These are phyloP conservation scores for Russula griseocarnosa DNA, from an alignment of 768 basidiomycete species.

Conservation along the genomic window DNA sequence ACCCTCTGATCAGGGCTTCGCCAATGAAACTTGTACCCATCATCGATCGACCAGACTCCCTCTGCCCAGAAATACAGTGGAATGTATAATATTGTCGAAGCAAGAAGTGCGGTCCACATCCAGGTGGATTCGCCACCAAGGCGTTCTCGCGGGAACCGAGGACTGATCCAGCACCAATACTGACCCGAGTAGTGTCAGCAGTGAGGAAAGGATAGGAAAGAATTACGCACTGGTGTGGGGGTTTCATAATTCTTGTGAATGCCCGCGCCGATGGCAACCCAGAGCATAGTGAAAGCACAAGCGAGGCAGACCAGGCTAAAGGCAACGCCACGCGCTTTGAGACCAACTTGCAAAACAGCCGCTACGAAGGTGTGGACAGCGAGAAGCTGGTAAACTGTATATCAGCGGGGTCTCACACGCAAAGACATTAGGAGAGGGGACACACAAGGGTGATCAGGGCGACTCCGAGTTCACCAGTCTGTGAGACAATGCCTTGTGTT, in stretches of 20 bases:
- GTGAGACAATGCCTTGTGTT: constrained; percentile 40
- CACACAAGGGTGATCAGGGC: constrained; percentile 42
- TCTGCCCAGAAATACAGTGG: too few species aligned
- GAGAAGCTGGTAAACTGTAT: constrained; percentile 30
- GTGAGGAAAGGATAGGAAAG: neutral
- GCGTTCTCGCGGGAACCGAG: neutral
- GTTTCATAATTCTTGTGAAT: constrained; percentile 30
- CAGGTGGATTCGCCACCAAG: neutral
- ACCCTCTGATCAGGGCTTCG: too few species aligned
- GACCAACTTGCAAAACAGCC: constrained; percentile 38
- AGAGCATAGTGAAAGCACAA: constrained; percentile 32
- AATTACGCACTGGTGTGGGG: constrained; percentile 37
- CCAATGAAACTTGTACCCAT: too few species aligned
- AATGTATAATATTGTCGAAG: too few species aligned
- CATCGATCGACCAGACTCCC: too few species aligned
- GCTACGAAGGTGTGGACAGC: constrained; percentile 41
- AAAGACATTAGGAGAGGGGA: neutral
- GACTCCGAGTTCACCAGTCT: constrained; percentile 42
- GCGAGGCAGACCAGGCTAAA: constrained; percentile 11
- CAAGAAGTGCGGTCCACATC: too few species aligned
- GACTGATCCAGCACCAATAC: constrained; percentile 7
- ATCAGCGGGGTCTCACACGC: constrained; percentile 24
- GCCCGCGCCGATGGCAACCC: constrained; percentile 36
- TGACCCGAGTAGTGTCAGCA: constrained; percentile 12
- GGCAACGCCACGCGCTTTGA: constrained; percentile 32